phyloP scores from a whole-genome alignment of 2,329 filamentous ascomycete genomes.

The Hypoxylon sp. region DNA sequence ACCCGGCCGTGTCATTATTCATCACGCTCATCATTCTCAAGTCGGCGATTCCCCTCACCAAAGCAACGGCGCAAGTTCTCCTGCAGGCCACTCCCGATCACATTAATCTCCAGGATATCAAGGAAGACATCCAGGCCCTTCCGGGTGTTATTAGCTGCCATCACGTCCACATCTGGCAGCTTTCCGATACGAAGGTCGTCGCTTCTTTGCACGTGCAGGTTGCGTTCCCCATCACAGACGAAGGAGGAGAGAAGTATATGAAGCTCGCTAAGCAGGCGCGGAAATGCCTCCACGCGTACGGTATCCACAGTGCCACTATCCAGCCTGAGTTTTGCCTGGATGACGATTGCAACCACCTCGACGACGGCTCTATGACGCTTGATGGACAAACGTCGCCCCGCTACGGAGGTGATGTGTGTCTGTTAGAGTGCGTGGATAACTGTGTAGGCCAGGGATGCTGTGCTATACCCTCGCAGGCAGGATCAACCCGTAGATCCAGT shows the following conservation, averaged over 20 bases:
- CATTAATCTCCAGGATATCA: constrained; percentile 89
- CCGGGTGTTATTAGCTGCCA: constrained; percentile 92
- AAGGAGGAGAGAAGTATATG: constrained; percentile 89
- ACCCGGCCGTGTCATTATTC: constrained; percentile 91
- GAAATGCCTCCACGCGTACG: constrained; percentile 92
- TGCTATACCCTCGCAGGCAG: constrained; percentile 48
- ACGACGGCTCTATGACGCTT: constrained; percentile 49
- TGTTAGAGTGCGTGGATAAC: constrained; percentile 68
- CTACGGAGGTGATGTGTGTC: constrained; percentile 56
- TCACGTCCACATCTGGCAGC: constrained; percentile 97
- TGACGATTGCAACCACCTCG: constrained; percentile 59
- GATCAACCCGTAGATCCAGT: constrained; percentile 54
- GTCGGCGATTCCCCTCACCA: constrained; percentile 83
- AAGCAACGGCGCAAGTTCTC: constrained; percentile 87
- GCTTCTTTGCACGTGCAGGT: constrained; percentile 95
- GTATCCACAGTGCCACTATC: constrained; percentile 97
- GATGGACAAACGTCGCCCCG: constrained; percentile 50
- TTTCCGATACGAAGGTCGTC: constrained; percentile 94
- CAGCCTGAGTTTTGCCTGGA: constrained; percentile 88
- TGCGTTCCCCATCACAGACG: constrained; percentile 87
- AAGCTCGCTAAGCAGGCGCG: constrained; percentile 85
- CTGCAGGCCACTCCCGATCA: constrained; percentile 94
- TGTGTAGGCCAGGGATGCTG: constrained; percentile 65
- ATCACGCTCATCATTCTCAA: constrained; percentile 86
- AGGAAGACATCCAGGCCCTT: constrained; percentile 88